A percentile compares a stretch with the other conserved stretches of the same genome.
phyloP scores from a whole-genome alignment of 495 filamentous ascomycete genomes.

The Penicillium crystallinum region DNA sequence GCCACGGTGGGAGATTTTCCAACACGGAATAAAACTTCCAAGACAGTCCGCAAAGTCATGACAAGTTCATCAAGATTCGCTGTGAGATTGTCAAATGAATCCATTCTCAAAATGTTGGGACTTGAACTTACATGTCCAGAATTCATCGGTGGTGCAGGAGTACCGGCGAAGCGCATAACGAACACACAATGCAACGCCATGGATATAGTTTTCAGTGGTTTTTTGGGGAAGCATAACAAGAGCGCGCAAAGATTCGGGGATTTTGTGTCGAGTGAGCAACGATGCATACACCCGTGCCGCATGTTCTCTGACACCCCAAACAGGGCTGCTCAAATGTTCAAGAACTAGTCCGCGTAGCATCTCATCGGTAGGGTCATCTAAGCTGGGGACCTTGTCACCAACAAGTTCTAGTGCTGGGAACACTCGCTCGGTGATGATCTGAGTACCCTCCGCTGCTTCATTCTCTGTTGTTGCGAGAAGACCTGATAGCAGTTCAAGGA shows the following conservation, averaged over 20 bases:
- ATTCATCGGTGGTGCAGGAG: conserved; percentile 25
- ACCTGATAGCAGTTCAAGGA: conserved; percentile 61
- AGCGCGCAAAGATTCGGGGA: conserved; percentile 40
- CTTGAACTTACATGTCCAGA: conserved; percentile 23
- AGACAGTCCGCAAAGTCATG: conserved; percentile 21
- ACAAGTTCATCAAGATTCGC: conserved; percentile 27
- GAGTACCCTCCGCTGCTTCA: conserved; percentile 35
- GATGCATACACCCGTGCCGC: conserved; percentile 73
- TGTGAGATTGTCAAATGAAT: background rate
- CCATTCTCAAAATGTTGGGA: background rate
- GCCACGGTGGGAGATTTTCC: conserved; percentile 39
- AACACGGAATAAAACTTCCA: conserved; percentile 24
- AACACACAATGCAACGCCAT: conserved; percentile 54
- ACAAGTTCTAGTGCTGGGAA: conserved; percentile 88
- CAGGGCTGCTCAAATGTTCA: conserved; percentile 55
- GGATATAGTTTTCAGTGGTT: conserved; percentile 54
- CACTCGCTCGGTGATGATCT: conserved; percentile 58
- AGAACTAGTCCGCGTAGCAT: conserved; percentile 32
- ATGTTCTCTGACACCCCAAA: conserved; percentile 89
- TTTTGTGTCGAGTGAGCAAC: conserved; percentile 51
- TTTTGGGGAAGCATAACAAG: conserved; percentile 41
- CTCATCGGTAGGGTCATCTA: conserved; percentile 27
- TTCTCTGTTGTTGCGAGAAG: conserved; percentile 51
- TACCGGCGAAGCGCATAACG: conserved; percentile 44
- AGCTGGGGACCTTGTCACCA: conserved; percentile 42